Percentiles rank a stretch among this genome's conserved stretches.
These are phyloP conservation scores for Limnanthes douglasii DNA, from an alignment of 345 rosid species.

Conservation along the genomic window DNA sequence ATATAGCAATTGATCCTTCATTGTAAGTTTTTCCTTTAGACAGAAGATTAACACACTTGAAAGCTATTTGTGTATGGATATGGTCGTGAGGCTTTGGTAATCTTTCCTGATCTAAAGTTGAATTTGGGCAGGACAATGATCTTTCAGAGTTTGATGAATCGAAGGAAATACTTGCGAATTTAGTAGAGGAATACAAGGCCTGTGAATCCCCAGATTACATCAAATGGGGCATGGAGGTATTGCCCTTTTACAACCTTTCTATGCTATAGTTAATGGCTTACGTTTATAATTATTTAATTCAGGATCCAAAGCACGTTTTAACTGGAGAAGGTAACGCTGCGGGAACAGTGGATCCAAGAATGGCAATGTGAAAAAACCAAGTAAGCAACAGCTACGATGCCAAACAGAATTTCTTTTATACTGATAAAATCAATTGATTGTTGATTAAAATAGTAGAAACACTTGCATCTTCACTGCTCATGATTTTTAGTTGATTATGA, in stretches of 20 bases:
- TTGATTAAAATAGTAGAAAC: no score
- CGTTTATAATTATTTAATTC: constrained; percentile 6
- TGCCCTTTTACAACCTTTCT: background rate
- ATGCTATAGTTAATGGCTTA: background rate
- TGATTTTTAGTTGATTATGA: no score
- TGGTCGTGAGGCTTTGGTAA: no score
- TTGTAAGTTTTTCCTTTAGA: constrained; percentile 3
- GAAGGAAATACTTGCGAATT: background rate
- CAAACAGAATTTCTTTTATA: no score
- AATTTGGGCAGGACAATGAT: background rate
- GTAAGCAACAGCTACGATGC: no score
- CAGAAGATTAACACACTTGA: no score
- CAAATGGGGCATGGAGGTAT: background rate
- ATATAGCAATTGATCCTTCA: no score
- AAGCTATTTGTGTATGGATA: no score
- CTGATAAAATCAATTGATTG: no score
- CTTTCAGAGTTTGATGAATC: background rate
- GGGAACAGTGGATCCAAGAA: constrained; percentile 61
- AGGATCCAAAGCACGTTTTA: constrained; percentile 69
- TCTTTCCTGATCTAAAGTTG: background rate
- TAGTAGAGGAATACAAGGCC: constrained; percentile 18
- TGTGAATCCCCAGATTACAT: constrained; percentile 13
- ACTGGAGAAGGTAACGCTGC: constrained; percentile 77
- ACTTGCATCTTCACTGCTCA: no score
- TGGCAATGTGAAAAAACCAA: constrained; percentile 26